phyloP scores from a whole-genome alignment of 805 yeast species.

The Nakazawaea sp. region DNA sequence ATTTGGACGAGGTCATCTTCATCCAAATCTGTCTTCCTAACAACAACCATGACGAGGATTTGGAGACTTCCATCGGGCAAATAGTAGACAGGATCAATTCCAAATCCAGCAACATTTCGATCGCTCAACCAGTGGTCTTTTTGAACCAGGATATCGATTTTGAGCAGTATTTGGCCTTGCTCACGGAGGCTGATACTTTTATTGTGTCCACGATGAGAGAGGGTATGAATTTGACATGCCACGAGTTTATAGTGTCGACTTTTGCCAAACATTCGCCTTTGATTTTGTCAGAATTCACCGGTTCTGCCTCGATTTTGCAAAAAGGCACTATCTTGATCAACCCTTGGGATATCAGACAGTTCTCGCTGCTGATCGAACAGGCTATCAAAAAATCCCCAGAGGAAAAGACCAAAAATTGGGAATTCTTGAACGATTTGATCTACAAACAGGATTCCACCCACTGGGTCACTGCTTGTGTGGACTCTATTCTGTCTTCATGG shows the following conservation, averaged over 20 bases:
- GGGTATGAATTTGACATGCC: conserved; percentile 95
- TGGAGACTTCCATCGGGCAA: conserved; percentile 66
- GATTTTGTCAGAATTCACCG: conserved; percentile 88
- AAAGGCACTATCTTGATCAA: conserved; percentile 73
- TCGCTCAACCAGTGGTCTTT: conserved; percentile 77
- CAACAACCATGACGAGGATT: conserved; percentile 37
- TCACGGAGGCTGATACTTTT: conserved; percentile 81
- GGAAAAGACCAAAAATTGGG: conserved; percentile 63
- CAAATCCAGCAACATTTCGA: conserved; percentile 52
- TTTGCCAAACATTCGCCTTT: conserved; percentile 69
- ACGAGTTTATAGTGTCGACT: conserved; percentile 81
- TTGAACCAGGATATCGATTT: conserved; percentile 85
- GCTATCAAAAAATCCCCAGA: conserved; percentile 59
- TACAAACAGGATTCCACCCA: conserved; percentile 59
- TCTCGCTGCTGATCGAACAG: conserved; percentile 53
- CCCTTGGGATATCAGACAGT: conserved; percentile 79
- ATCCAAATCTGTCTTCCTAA: conserved; percentile 76
- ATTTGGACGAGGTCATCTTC: conserved; percentile 61
- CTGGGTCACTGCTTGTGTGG: conserved; percentile 63
- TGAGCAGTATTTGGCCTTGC: conserved; percentile 81
- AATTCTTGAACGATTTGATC: conserved; percentile 49
- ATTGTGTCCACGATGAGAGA: conserved; percentile 90
- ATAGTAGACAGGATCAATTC: conserved; percentile 86
- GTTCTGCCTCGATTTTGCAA: conserved; percentile 75
- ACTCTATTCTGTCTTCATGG: conserved; percentile 47